Evolutionary conservation across 768 basidiomycete species (phyloP).

Genomic region (Cystoderma amianthinum): DNA sequence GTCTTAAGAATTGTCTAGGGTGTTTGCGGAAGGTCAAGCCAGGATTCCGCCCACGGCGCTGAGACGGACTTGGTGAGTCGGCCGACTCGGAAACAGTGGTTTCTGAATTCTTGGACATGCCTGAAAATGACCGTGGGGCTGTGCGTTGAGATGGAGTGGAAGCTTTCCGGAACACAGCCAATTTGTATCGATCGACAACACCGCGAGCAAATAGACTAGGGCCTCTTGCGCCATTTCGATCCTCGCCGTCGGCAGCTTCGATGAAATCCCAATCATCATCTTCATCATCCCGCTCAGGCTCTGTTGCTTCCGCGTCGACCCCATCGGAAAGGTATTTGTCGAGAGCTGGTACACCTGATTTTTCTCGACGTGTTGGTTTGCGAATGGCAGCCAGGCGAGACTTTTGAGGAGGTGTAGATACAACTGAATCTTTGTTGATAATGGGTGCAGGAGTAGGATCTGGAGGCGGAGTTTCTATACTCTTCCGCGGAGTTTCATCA

Average conservation of each 20-base stretch:
- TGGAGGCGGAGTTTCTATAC: constrained; percentile 19
- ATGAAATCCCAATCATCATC: constrained; percentile 94
- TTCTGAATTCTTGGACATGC: constrained; percentile 50
- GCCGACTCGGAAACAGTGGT: constrained; percentile 25
- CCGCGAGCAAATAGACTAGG: constrained; percentile 86
- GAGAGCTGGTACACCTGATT: constrained; percentile 77
- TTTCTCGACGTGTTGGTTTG: constrained; percentile 55
- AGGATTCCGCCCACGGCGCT: constrained; percentile 62
- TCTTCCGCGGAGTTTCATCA: constrained; percentile 12
- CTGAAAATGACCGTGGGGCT: constrained; percentile 45
- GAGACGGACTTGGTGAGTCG: constrained; percentile 42
- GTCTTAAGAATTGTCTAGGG: constrained; percentile 64
- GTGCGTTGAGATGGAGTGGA: constrained; percentile 52
- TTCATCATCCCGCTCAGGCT: constrained; percentile 43
- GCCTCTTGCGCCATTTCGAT: constrained; percentile 73
- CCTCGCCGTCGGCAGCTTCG: constrained; percentile 75
- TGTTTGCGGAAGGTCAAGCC: constrained; percentile 69
- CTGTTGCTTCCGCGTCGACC: constrained; percentile 31
- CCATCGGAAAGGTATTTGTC: constrained; percentile 64
- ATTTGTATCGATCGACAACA: constrained; percentile 80
- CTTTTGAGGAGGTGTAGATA: constrained; percentile 15
- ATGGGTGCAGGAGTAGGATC: constrained; percentile 18
- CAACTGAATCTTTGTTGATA: constrained; percentile 10
- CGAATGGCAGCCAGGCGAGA: constrained; percentile 14
- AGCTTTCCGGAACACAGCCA: constrained; percentile 83